phyloP scores from a whole-genome alignment of 2,329 filamentous ascomycete genomes.

The Davidsoniella eucalypti region DNA sequence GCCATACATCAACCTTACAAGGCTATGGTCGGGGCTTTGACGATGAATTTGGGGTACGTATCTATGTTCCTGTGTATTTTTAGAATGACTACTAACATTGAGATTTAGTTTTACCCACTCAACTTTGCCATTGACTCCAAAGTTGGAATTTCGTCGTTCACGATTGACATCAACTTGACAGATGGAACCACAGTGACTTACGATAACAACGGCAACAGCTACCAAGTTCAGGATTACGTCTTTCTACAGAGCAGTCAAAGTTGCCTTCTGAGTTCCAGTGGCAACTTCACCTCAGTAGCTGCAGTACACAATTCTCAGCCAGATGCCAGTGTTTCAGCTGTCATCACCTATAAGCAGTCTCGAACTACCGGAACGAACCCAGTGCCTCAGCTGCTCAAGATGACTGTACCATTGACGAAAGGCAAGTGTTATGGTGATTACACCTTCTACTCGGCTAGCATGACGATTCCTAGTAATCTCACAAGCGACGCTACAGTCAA shows the following conservation, averaged over 20 bases:
- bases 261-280: slow-evolving; percentile 30
- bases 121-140: slow-evolving; percentile 35
- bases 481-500: slow-evolving; percentile 30
- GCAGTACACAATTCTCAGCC: slow-evolving; percentile 33
- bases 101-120: slow-evolving; percentile 28
- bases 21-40: slow-evolving; percentile 38
- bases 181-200: slow-evolving; percentile 29
- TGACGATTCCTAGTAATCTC: slow-evolving; percentile 27
- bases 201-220: slow-evolving; percentile 42
- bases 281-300: slow-evolving; percentile 28
- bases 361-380: slow-evolving; percentile 22
- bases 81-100: too few species aligned
- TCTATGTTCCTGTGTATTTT: background rate
- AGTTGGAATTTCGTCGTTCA: slow-evolving; percentile 45
- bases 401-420: slow-evolving; percentile 24
- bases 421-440: slow-evolving; percentile 30
- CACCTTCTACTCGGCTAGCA: slow-evolving; percentile 29
- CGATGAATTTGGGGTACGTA: slow-evolving; percentile 32
- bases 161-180: slow-evolving; percentile 31
- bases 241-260: slow-evolving; percentile 40
- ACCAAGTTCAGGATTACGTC: slow-evolving; percentile 36
- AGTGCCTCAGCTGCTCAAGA: slow-evolving; percentile 24
- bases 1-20: slow-evolving; percentile 4
- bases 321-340: slow-evolving; percentile 25
- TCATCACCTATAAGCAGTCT: slow-evolving; percentile 27